phyloP scores from a whole-genome alignment of 2,329 filamentous ascomycete genomes.

The Colletotrichum sp. region DNA sequence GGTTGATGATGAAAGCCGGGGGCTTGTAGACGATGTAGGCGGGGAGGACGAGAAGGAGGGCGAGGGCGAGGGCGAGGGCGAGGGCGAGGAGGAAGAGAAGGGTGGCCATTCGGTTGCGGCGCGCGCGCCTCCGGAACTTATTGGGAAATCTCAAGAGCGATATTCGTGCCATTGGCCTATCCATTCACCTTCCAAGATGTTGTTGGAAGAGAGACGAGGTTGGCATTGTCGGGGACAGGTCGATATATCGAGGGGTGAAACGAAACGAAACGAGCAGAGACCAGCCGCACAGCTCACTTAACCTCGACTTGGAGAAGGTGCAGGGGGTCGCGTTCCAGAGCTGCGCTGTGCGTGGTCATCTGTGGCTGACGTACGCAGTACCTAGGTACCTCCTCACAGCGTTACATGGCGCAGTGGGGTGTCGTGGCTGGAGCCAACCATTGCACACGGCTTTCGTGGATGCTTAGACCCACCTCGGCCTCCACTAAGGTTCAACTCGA shows the following conservation, averaged over 20 bases:
- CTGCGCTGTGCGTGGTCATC: background rate
- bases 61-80: slow-evolving; percentile 34
- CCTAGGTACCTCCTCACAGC: background rate
- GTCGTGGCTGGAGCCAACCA: background rate
- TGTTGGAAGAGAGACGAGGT: background rate
- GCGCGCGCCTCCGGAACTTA: slow-evolving; percentile 61
- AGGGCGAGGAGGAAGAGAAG: slow-evolving; percentile 47
- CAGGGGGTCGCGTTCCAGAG: slow-evolving; percentile 13
- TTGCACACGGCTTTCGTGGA: background rate
- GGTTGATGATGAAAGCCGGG: slow-evolving; percentile 71
- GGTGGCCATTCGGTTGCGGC: slow-evolving; percentile 64
- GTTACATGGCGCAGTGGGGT: background rate
- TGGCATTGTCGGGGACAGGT: background rate
- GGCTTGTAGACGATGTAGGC: slow-evolving; percentile 72
- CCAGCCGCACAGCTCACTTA: background rate
- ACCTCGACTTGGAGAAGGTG: background rate
- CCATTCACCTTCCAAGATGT: slow-evolving; percentile 4
- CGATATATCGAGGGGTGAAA: background rate
- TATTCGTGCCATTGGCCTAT: slow-evolving; percentile 32
- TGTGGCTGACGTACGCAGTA: background rate
- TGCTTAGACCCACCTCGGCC: background rate
- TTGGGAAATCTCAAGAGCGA: slow-evolving; percentile 60
- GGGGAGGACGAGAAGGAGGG: slow-evolving; percentile 40
- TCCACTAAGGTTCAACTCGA: background rate
- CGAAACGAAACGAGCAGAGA: background rate